Evolutionary conservation across 768 basidiomycete genomes (phyloP).

Genomic region (Fomitopsis serialis): DNA sequence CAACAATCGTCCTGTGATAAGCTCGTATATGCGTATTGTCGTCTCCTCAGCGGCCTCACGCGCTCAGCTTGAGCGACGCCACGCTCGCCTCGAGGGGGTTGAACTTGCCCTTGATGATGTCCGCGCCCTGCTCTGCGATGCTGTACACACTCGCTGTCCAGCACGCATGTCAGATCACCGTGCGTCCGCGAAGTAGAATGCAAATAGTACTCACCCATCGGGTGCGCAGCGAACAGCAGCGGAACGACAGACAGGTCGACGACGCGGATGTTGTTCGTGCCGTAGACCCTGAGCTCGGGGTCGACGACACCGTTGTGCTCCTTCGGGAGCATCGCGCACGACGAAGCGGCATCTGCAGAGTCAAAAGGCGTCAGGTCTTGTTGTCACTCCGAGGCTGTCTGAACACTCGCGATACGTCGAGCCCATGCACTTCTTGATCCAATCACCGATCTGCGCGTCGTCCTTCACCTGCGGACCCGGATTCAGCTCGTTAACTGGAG

Average conservation of each 20-base stretch:
- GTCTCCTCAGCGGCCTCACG: neutral
- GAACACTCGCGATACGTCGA: conserved; percentile 19
- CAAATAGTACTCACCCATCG: conserved; percentile 30
- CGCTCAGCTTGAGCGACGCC: neutral
- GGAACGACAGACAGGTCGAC: conserved; percentile 51
- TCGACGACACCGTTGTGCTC: conserved; percentile 50
- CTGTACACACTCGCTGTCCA: conserved; percentile 36
- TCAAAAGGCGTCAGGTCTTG: neutral
- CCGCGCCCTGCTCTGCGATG: conserved; percentile 42
- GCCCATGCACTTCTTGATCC: conserved; percentile 17
- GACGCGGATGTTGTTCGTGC: conserved; percentile 51
- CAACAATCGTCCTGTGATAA: neutral
- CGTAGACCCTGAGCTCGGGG: conserved; percentile 47
- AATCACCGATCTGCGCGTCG: conserved; percentile 23
- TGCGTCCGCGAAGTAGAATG: neutral
- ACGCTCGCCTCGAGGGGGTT: conserved; percentile 1
- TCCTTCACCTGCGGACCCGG: conserved; percentile 24
- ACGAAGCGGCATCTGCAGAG: conserved; percentile 37
- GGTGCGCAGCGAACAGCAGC: conserved; percentile 43
- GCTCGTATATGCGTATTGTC: neutral
- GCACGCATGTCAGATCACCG: neutral
- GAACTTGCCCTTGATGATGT: conserved; percentile 23
- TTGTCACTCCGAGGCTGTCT: neutral
- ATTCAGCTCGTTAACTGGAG: conserved; percentile 23
- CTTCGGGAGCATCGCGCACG: conserved; percentile 49